These are phyloP conservation scores for Bipolaris sorokiniana DNA, from an alignment of 2,329 filamentous ascomycete species.

Conservation along the genomic window DNA sequence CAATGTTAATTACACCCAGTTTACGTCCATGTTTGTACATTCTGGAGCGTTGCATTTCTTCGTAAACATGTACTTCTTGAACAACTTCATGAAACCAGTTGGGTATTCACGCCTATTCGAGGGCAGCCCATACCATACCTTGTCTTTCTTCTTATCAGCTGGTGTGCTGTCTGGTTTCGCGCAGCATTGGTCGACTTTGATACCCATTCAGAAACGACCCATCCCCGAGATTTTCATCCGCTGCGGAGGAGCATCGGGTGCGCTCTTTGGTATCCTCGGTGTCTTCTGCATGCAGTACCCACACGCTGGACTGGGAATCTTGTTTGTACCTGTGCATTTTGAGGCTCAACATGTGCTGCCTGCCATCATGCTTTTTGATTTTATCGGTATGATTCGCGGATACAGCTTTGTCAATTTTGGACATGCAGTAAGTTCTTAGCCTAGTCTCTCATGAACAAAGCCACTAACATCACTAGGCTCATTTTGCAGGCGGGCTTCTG, in stretches of 20 bases:
- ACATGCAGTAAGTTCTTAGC: slow-evolving; percentile 40
- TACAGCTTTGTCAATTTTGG: slow-evolving; percentile 40
- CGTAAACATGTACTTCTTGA: slow-evolving; percentile 30
- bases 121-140: slow-evolving; percentile 37
- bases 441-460: neutral
- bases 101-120: slow-evolving; percentile 41
- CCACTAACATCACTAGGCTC: slow-evolving; percentile 37
- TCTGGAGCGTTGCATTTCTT: slow-evolving; percentile 25
- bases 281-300: slow-evolving; percentile 45
- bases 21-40: slow-evolving; percentile 39
- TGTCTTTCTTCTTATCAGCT: slow-evolving; percentile 40
- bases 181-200: slow-evolving; percentile 38
- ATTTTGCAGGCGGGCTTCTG: slow-evolving; percentile 39
- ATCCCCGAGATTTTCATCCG: slow-evolving; percentile 35
- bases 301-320: slow-evolving; percentile 34
- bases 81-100: slow-evolving; percentile 40
- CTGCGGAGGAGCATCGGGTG: slow-evolving; percentile 44
- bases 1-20: slow-evolving; percentile 39
- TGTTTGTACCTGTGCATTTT: slow-evolving; percentile 41
- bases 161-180: slow-evolving; percentile 40
- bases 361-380: slow-evolving; percentile 43
- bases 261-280: slow-evolving; percentile 39
- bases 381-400: slow-evolving; percentile 39
- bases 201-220: slow-evolving; percentile 25
- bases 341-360: slow-evolving; percentile 42